Base-by-base conservation (phyloP, 2,329 filamentous ascomycete species). In the Cordyceps farinosa region DNA sequence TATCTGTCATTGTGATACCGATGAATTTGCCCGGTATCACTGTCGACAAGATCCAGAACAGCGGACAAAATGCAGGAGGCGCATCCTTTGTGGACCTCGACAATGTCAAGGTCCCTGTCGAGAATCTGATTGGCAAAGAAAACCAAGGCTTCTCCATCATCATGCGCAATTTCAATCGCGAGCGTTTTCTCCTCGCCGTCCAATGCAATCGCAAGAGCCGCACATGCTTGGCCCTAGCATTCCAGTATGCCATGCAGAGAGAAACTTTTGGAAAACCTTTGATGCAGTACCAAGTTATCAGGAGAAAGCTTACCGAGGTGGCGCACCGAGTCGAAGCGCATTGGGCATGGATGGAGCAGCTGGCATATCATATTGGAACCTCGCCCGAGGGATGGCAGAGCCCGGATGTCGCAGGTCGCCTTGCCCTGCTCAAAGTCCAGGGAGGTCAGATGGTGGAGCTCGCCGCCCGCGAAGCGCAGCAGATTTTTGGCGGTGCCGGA, bases 31-130 rank as follows among this genome's bases (percentile, higher is more conserved):
- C 77, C 2, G 85, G 85, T n/a, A 74, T 87, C 7, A 76, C 77
- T 1, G 77, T 78, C 57, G 77, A 83, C 27, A 80, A 78, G 57
- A 87, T 90, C 72, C 74, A 81, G 59, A 90, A 90, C 71, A 86
- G 82, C 32, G 88, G 87, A 3, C 85, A 88, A n/a, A 84, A 86
- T 68, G 86, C 85, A 5, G 87, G 86, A 47, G 86, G 86, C 70
- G 78, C 82, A 5, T 83, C 82, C 0, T 85, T 81, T 65, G 78
- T 87, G 55, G 79, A 82, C 27, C 76, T 87, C 27, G 83, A 86
- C 52, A 76, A 85, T 64, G 84, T 87, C 3, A 67, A 73, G 17
- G 84, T 87, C 0, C 84, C 84, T 0, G 76, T 76, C 0, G 76
- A 78, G 32, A 84, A 86, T 62, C 74, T 85, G 1, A 67, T 87